Percentiles rank a stretch among this genome's conserved stretches.
These are phyloP conservation scores for Huntiella decipiens DNA, from an alignment of 2,329 filamentous ascomycete genomes.

Conservation along the genomic window DNA sequence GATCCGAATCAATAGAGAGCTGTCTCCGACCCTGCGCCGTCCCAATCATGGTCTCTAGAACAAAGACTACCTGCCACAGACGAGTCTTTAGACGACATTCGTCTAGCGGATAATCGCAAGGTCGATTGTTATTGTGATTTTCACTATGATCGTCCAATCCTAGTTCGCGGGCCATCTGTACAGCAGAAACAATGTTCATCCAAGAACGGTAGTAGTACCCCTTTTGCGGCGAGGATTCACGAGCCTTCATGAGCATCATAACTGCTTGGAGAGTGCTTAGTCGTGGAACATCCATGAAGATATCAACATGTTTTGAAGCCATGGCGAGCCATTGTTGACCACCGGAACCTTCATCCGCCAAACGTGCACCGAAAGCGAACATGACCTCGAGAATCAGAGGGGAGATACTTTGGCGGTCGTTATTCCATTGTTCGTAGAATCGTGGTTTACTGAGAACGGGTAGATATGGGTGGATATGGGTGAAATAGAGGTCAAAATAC, in stretches of 20 bases:
- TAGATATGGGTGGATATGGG: constrained; percentile 78
- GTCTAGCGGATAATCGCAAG: constrained; percentile 47
- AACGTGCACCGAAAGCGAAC: constrained; percentile 70
- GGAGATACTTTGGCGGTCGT: constrained; percentile 65
- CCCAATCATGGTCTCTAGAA: constrained; percentile 82
- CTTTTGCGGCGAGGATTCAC: constrained; percentile 77
- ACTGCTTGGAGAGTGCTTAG: constrained; percentile 84
- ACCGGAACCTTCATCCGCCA: constrained; percentile 66
- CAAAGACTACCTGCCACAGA: constrained; percentile 75
- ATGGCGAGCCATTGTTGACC: constrained; percentile 87
- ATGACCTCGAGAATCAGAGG: constrained; percentile 77
- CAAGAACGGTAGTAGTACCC: constrained; percentile 95
- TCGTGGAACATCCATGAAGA: constrained; percentile 80
- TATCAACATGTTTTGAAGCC: constrained; percentile 80
- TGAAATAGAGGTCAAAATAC: constrained; percentile 83
- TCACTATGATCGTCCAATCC: constrained; percentile 74
- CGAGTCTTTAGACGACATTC: constrained; percentile 75
- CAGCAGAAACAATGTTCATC: constrained; percentile 85
- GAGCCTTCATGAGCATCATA: constrained; percentile 71
- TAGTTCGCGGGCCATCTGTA: constrained; percentile 83
- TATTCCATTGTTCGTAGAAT: constrained; percentile 82
- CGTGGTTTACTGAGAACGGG: constrained; percentile 68
- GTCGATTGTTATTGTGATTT: constrained; percentile 51
- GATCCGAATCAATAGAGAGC: constrained; percentile 53
- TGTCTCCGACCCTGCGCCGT: constrained; percentile 76